Evolutionary conservation across 106 monocot genomes (phyloP), one percentile per base, ranked within the genome.

Genomic region (Chionographis japonica): DNA sequence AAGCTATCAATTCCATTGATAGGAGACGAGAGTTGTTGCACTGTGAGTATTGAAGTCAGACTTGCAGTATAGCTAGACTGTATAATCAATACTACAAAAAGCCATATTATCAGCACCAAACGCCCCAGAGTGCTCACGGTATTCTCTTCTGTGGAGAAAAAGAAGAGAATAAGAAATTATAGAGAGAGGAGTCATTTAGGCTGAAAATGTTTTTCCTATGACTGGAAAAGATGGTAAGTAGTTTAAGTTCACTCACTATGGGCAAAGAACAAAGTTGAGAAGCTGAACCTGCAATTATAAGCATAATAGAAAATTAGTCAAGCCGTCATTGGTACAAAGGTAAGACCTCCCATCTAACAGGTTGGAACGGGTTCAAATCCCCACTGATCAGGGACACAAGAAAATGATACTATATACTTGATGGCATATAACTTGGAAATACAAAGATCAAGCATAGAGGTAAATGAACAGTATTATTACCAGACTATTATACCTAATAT

Each of bases 191-290:
- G 19, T 66, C 37, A 13, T 27, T 27, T 27, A 27, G 41, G 4
- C 36, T 17, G 39, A 56, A 55, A 52, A 35, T 15, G 37, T 50
- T 59, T 18, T 5, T 46, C 8, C 46, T 50, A 7, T 6, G 18
- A 4, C 13, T 38, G 38, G n/a, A 65, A 55, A 37, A 36, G 14
- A 11, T 56, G 17, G 1, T 11, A 12, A 54, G 4, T 10, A 80
- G 9, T 15, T 65, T 15, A 12, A 40, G 17, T 65, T 63, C 50
- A 80, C 88, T 92, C 66, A 92, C 92, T 88, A 50, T 92, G 92
- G 9, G 92, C 46, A 41, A 92, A 92, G 70, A 92, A 92, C 68
- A 92, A 72, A 56, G 88, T 92, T 54, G 86, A 89, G 70, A 92
- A 86, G 67, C 88, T 83, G 60, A 92, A 92, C 92, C 92, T 92